A percentile compares a stretch with the other conserved stretches of the same genome.
Evolutionary conservation across 768 basidiomycete species (phyloP).

Genomic region (Omphalotus guepiniiformis): DNA sequence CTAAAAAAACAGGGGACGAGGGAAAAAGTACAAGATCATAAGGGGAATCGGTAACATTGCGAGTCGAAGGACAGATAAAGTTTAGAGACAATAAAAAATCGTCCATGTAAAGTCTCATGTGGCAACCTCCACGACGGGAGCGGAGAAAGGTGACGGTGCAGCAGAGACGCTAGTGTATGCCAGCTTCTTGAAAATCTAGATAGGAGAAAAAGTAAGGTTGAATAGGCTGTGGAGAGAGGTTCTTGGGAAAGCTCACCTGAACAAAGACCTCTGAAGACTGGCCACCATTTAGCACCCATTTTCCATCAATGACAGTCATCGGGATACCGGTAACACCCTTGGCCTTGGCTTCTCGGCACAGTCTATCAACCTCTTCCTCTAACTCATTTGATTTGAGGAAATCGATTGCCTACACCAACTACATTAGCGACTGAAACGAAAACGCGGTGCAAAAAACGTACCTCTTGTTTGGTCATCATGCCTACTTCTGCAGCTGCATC

Average conservation of each 20-base stretch:
- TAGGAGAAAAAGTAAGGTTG: background rate
- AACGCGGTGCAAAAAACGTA: conserved; percentile 25
- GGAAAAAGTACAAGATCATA: no score
- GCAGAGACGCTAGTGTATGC: conserved; percentile 31
- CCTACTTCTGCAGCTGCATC: conserved; percentile 50
- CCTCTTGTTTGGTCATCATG: conserved; percentile 59
- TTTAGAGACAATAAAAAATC: conserved; percentile 6
- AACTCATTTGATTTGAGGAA: conserved; percentile 68
- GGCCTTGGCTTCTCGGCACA: conserved; percentile 56
- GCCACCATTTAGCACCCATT: conserved; percentile 73
- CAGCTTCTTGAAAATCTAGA: conserved; percentile 47
- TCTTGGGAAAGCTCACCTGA: conserved; percentile 40
- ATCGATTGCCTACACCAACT: conserved; percentile 42
- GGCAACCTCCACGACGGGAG: conserved; percentile 27
- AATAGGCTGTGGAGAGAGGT: conserved; percentile 1
- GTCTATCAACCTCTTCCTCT: conserved; percentile 56
- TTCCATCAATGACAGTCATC: conserved; percentile 72
- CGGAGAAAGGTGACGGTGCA: conserved; percentile 30
- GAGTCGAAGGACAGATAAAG: conserved; percentile 5
- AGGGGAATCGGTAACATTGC: no score
- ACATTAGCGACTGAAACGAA: conserved; percentile 9
- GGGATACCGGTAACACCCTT: conserved; percentile 78
- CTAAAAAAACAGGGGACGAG: no score
- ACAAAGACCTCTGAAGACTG: conserved; percentile 69
- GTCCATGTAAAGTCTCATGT: conserved; percentile 18